Conservation (phyloP, 768 basidiomycete genomes). For the Suillus sp. region DNA sequence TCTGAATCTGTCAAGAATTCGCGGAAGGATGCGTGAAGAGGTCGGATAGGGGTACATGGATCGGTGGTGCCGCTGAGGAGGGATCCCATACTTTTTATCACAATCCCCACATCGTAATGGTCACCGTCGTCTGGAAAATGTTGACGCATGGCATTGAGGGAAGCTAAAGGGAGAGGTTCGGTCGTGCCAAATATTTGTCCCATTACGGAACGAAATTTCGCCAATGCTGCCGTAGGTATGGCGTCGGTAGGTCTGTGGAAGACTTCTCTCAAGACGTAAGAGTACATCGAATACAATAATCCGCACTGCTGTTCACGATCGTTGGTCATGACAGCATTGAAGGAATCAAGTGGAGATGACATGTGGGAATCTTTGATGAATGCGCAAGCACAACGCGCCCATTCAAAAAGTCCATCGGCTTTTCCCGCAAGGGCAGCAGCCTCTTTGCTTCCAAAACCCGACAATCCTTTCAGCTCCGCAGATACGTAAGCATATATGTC, state of each 20-base stretch:
- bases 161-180: background rate
- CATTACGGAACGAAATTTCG: slow-evolving; percentile 9
- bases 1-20: slow-evolving; percentile 27
- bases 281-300: too few relatives aligned
- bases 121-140: background rate
- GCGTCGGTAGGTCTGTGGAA: too few relatives aligned
- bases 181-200: background rate
- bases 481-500: too few relatives aligned
- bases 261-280: too few relatives aligned
- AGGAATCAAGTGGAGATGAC: too few relatives aligned
- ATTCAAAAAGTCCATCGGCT: too few relatives aligned
- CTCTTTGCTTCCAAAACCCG: too few relatives aligned
- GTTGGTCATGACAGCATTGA: too few relatives aligned
- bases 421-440: too few relatives aligned
- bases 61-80: background rate
- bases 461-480: too few relatives aligned
- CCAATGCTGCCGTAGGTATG: background rate
- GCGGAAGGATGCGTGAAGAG: slow-evolving; percentile 30
- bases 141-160: background rate
- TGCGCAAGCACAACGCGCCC: too few relatives aligned
- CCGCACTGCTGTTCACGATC: too few relatives aligned
- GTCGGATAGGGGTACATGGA: slow-evolving; percentile 10
- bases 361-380: background rate
- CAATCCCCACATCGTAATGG: background rate
- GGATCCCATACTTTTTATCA: slow-evolving; percentile 2